Base-by-base conservation (phyloP, 768 basidiomycete species). In the Podaxis sp. region DNA sequence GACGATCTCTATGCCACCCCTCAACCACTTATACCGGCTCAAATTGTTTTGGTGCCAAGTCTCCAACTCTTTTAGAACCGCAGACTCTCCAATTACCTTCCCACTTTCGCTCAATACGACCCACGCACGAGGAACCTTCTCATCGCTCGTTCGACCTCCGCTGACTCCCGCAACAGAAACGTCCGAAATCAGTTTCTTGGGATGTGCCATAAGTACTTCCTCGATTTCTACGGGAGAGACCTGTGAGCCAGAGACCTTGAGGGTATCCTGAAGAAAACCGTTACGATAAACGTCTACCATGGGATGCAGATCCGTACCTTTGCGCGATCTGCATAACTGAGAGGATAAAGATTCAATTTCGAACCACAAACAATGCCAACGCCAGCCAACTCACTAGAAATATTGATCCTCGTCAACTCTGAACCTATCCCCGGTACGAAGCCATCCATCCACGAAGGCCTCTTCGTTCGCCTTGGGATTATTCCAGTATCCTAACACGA, bases 171-270 rank as follows among this genome's bases (percentile, higher is more conserved):
- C 89, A 24, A 93, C 91, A 2, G 81, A 78, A 11, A 79, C 88
- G 63, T 93, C 91, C 6, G 69, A 71, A 63, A 92, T 81, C 49
- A 91, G 78, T n/a, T 75, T 75, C 11, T 80, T 80, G 0, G 90
- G 88, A 50, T 92, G 85, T 0, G 76, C 76, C n/a, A 86, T 77
- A 1, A 93, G 73, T n/a, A 79, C 80, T 27, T 83, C 78, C 70
- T 93, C 91, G 54, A 93, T 88, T 69, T 93, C 91, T n/a, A 81
- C 79, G 0, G 91, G 91, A 0, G 91, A 90, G 0, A 93, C 91
- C 71, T 93, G 91, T 56, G 77, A 77, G 2, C 91, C 91, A 0
- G 89, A 90, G 1, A 93, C 80, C 70, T 93, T 93, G 19, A 93
- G 77, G 0, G 85, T 91, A 68, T 93, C 91, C 86, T 90, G 53